Conservation (phyloP, 2,329 filamentous ascomycete genomes). For the Graphilbum fragrans region DNA sequence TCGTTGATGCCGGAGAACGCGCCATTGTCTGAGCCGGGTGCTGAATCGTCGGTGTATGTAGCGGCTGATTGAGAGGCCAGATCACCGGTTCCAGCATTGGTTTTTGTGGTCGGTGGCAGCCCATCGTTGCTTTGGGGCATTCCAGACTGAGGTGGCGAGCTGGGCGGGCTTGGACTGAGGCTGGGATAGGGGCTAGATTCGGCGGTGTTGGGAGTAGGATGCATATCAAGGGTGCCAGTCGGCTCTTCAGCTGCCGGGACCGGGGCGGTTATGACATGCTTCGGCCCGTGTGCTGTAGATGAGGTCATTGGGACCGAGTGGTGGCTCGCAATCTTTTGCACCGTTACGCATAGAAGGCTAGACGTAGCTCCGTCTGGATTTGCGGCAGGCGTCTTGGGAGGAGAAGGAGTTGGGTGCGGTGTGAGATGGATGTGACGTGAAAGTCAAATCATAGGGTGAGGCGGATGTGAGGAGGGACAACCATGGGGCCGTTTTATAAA, state of each 20-base stretch:
- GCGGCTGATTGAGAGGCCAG: background rate
- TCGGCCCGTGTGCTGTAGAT: background rate
- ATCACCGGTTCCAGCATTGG: background rate
- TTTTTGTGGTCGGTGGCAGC: background rate
- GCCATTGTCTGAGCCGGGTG: background rate
- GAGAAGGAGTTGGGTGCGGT: too few relatives aligned
- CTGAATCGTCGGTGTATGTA: background rate
- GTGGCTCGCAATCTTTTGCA: too few relatives aligned
- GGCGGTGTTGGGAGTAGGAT: background rate
- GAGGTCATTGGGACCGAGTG: background rate
- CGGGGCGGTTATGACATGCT: background rate
- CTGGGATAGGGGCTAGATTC: slow-evolving; percentile 8
- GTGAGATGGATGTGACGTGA: too few relatives aligned
- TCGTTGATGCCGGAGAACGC: slow-evolving; percentile 4
- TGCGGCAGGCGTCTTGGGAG: too few relatives aligned
- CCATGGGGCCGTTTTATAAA: too few relatives aligned
- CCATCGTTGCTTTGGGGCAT: background rate
- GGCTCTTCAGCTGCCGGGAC: background rate
- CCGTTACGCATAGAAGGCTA: too few relatives aligned
- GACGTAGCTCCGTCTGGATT: too few relatives aligned
- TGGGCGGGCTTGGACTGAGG: slow-evolving; percentile 5
- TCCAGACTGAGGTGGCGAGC: background rate
- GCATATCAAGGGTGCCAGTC: background rate
- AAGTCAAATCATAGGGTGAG: too few relatives aligned
- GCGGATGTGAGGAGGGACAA: too few relatives aligned